Evolutionary conservation across 352 stramenopile genomes (phyloP).

Genomic region (Phytopythium boreale): DNA sequence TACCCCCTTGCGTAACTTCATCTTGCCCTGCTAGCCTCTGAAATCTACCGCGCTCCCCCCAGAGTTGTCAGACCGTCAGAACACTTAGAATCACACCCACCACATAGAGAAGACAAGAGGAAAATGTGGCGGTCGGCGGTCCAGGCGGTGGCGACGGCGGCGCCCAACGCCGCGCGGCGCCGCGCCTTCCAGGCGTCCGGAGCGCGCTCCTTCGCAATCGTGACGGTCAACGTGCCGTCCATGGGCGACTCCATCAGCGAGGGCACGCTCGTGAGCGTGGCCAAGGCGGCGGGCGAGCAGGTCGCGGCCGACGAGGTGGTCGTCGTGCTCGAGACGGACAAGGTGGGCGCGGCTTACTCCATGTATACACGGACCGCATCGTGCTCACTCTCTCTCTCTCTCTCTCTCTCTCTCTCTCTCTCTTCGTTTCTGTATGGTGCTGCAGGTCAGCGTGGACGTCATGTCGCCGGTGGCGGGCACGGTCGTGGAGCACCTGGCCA

Average conservation of each 20-base stretch:
- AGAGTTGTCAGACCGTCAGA: not conserved
- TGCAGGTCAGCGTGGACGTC: conserved; percentile 87
- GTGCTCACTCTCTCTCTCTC: not conserved
- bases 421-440: not conserved
- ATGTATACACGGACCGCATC: not conserved
- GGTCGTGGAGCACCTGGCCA: conserved; percentile 92
- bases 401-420: not conserved
- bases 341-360: conserved; percentile 63
- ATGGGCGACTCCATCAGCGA: conserved; percentile 98
- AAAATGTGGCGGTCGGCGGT: not conserved
- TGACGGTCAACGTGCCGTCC: conserved; percentile 83
- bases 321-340: conserved; percentile 98
- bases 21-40: not conserved
- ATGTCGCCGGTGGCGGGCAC: conserved; percentile 88
- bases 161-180: conserved; percentile 3
- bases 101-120: not conserved
- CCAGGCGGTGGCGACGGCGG: not conserved
- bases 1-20: not conserved
- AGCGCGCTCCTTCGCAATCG: conserved; percentile 34
- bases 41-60: not conserved
- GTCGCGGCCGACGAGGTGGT: conserved; percentile 96
- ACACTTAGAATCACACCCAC: not conserved
- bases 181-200: conserved; percentile 49
- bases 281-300: conserved; percentile 90
- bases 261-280: conserved; percentile 96